Evolutionary conservation across 2,329 filamentous ascomycete species (phyloP), one percentile per base, ranked within the genome.

Genomic region (Eutypella sp.): DNA sequence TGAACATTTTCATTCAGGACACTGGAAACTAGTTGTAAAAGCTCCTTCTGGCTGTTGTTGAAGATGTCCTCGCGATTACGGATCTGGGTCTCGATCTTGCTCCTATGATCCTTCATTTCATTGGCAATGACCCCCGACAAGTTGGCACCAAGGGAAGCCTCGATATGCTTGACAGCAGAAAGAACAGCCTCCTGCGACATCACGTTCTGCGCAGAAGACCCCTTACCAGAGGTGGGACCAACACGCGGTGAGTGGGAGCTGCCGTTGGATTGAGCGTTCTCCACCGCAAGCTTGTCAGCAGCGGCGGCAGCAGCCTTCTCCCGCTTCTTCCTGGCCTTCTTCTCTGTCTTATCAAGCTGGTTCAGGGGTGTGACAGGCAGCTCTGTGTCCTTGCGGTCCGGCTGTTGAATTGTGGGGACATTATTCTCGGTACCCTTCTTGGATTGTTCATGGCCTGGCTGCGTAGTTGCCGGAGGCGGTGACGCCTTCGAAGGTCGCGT

Each of bases 31-130:
- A 78, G 72, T 50, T 79, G 74, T 36, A 82, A 68, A 16, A 82
- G 66, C 55, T 75, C 73, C 16, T 74, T 65, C 58, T 80, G 77
- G 47, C 74, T 74, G 53, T 70, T 64, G 47, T 74, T 71, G 56
- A 80, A 80, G 47, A 69, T 72, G 40, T 70, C 67, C 45, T 79
- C 75, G 11, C 76, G 72, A 33, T 63, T 61, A 38, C 71, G 69
- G 34, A 75, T 71, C 40, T 95, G 90, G 41, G 87, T 82, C 51
- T 79, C 77, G 45, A 83, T 72, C 56, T 74, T 81, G 58, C 79
- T 72, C 46, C 85, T 73, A 52, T 88, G 75, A 52, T 77, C 82
- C 43, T 74, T 74, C 45, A 87, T 75, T 15, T 72, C 66, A 20
- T 63, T 64, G 3, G 76, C 71, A 34, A 78, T 64, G 31, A 70